These are phyloP conservation scores for Drosera spatulata DNA, from an alignment of 179 eudicot species.

Conservation along the genomic window DNA sequence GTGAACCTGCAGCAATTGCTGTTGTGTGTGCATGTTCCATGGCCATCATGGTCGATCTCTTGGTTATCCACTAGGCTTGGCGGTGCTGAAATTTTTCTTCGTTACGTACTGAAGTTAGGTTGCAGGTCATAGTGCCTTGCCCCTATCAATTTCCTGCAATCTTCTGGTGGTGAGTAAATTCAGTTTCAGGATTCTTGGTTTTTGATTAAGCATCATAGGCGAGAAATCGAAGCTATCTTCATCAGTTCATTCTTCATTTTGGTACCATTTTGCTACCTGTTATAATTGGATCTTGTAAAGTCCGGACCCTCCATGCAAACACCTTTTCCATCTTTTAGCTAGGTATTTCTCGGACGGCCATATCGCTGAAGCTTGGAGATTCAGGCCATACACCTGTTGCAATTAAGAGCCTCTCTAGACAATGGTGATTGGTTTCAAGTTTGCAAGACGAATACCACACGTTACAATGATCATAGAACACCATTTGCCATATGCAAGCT, in stretches of 20 bases:
- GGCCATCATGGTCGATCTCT: constrained; percentile 55
- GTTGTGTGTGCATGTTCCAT: constrained; percentile 75
- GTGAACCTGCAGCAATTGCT: constrained; percentile 80
- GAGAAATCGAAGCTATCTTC: neutral
- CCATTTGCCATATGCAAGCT: no score
- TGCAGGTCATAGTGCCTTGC: constrained; percentile 46
- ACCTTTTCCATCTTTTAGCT: constrained; percentile 57
- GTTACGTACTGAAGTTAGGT: no score
- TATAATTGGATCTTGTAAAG: constrained; percentile 52
- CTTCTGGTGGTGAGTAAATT: neutral
- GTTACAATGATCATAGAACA: no score
- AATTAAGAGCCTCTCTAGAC: no score
- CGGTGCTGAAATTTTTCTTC: constrained; percentile 1
- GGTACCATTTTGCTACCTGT: constrained; percentile 33
- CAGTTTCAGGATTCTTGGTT: no score
- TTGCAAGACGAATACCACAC: no score
- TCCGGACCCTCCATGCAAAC: constrained; percentile 27
- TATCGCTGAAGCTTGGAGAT: constrained; percentile 76
- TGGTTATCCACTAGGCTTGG: constrained; percentile 33
- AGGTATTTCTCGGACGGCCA: constrained; percentile 43
- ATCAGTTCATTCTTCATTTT: neutral
- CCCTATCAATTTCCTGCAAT: constrained; percentile 67
- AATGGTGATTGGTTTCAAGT: no score
- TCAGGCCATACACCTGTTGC: constrained; percentile 19
- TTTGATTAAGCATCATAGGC: neutral